These are phyloP conservation scores for Fusarium sp. DNA, from an alignment of 2,329 filamentous ascomycete species.

Conservation along the genomic window DNA sequence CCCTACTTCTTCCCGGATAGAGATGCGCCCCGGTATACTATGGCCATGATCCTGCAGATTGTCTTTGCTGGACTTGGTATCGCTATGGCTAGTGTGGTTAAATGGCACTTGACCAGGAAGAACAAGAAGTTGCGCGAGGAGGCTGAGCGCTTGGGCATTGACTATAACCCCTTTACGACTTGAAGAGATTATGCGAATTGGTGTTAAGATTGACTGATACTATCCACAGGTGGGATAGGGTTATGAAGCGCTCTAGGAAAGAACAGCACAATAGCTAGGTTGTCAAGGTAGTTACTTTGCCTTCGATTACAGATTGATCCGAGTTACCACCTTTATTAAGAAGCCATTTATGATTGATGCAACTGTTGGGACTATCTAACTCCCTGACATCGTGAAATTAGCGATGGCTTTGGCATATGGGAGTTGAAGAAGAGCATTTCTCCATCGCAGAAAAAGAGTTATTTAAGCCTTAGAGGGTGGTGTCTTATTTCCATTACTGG, in stretches of 20 bases:
- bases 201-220: background rate
- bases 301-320: background rate
- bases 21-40: constrained; percentile 46
- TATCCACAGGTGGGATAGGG: background rate
- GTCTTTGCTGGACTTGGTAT: constrained; percentile 32
- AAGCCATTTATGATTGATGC: too few relatives aligned
- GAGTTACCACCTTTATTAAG: background rate
- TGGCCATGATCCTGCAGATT: constrained; percentile 44
- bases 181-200: background rate
- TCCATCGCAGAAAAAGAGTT: too few relatives aligned
- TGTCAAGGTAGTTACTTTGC: background rate
- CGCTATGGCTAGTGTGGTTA: constrained; percentile 7
- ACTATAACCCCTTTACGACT: constrained; percentile 34
- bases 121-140: constrained; percentile 33
- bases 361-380: too few relatives aligned
- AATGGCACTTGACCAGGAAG: constrained; percentile 33
- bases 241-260: background rate
- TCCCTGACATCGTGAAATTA: too few relatives aligned
- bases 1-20: constrained; percentile 53
- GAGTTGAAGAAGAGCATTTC: too few relatives aligned
- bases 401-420: too few relatives aligned
- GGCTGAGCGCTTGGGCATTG: constrained; percentile 26
- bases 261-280: background rate
- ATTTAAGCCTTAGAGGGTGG: too few relatives aligned
- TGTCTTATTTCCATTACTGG: background rate